Conservation (phyloP, 2,329 filamentous ascomycete genomes). For the Colletotrichum incanum region DNA sequence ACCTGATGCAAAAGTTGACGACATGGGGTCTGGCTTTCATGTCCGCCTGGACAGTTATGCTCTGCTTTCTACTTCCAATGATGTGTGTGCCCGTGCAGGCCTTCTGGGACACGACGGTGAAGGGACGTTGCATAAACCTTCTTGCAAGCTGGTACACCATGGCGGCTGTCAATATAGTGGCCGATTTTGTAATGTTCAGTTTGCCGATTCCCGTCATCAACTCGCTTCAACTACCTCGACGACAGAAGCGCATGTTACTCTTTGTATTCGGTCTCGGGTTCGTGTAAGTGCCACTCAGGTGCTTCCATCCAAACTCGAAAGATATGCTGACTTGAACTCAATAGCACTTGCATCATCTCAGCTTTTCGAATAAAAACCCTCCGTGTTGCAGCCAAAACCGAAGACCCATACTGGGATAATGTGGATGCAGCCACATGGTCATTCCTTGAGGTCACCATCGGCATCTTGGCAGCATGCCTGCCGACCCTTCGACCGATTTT, state of each 20-base stretch:
- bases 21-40: slow-evolving; percentile 48
- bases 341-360: slow-evolving; percentile 49
- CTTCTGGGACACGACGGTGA: slow-evolving; percentile 47
- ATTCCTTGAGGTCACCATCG: slow-evolving; percentile 51
- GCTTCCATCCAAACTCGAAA: background rate
- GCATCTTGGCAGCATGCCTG: slow-evolving; percentile 50
- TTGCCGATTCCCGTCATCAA: slow-evolving; percentile 48
- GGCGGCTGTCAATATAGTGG: slow-evolving; percentile 48
- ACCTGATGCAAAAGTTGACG: slow-evolving; percentile 46
- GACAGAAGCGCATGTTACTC: slow-evolving; percentile 46
- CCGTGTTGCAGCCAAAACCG: slow-evolving; percentile 44
- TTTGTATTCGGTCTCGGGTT: slow-evolving; percentile 49
- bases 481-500: slow-evolving; percentile 51
- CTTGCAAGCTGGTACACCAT: slow-evolving; percentile 50
- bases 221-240: slow-evolving; percentile 45
- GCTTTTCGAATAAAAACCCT: slow-evolving; percentile 52
- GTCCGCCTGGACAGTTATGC: slow-evolving; percentile 48
- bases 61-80: slow-evolving; percentile 50
- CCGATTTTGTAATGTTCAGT: slow-evolving; percentile 48
- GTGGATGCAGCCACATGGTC: slow-evolving; percentile 51
- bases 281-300: slow-evolving; percentile 44
- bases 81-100: slow-evolving; percentile 49
- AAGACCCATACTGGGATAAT: slow-evolving; percentile 51
- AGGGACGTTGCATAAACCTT: slow-evolving; percentile 47
- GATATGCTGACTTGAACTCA: background rate